Evolutionary conservation across 129 eudicot species (phyloP).

Genomic region (Gnaphalium uliginosum): DNA sequence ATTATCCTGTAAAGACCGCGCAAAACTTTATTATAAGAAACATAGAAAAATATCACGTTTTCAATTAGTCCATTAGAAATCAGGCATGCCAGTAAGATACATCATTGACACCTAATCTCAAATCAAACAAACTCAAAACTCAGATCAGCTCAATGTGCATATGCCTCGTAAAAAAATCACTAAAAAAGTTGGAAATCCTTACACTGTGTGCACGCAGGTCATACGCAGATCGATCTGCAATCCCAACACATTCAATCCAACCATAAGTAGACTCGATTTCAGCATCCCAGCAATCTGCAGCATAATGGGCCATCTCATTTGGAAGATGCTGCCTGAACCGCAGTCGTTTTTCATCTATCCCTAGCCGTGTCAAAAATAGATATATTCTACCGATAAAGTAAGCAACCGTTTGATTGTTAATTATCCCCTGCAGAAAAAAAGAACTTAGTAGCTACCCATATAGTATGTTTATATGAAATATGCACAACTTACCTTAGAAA

Average conservation of each 20-base stretch:
- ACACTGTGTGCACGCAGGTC: constrained; percentile 71
- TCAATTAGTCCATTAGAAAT: neutral
- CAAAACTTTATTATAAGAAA: neutral
- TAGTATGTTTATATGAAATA: neutral
- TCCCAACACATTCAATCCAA: constrained; percentile 79
- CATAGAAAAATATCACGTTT: neutral
- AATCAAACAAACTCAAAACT: too few species aligned
- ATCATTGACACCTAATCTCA: neutral
- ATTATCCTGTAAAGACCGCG: constrained; percentile 43
- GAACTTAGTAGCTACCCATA: neutral
- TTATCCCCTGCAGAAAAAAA: constrained; percentile 47
- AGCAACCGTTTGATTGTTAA: constrained; percentile 66
- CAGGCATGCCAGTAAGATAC: neutral
- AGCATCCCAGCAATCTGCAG: constrained; percentile 84
- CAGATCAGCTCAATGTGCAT: neutral
- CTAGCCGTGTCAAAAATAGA: constrained; percentile 55
- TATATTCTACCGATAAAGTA: constrained; percentile 70
- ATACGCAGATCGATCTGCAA: constrained; percentile 76
- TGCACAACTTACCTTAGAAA: constrained; percentile 42
- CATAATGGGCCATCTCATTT: constrained; percentile 89
- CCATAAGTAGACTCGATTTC: constrained; percentile 74
- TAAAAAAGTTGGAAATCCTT: constrained; percentile 1
- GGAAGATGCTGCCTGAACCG: constrained; percentile 71
- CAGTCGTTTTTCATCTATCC: constrained; percentile 57
- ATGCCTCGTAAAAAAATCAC: neutral